Conservation (phyloP, 2,329 filamentous ascomycete species). For the Claviceps pazoutovae region DNA sequence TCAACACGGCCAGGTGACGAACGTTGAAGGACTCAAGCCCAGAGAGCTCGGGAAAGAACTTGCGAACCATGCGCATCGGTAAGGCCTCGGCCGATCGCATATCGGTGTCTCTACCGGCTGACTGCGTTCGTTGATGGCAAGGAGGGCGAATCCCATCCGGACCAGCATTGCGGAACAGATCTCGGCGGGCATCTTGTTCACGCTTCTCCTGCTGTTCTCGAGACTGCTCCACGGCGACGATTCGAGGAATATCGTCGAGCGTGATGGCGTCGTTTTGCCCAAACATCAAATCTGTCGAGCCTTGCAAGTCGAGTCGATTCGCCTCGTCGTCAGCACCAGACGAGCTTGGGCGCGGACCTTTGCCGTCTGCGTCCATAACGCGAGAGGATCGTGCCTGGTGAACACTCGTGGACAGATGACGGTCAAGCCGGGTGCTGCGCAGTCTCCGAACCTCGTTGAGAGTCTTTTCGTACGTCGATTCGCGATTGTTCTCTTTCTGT, state of each 20-base stretch:
- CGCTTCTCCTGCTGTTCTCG: conserved; percentile 76
- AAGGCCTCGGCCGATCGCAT: conserved; percentile 38
- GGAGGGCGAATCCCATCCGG: conserved; percentile 34
- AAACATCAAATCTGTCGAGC: conserved; percentile 68
- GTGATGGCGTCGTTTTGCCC: conserved; percentile 84
- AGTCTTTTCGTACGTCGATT: conserved; percentile 84
- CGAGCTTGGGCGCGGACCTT: conserved; percentile 61
- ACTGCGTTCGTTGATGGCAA: conserved; percentile 52
- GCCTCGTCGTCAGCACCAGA: conserved; percentile 46
- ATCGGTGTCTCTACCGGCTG: conserved; percentile 36
- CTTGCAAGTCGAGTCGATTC: conserved; percentile 21
- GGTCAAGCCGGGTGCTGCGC: conserved; percentile 85
- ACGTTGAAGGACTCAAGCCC: conserved; percentile 96
- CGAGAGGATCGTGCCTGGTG: conserved; percentile 80
- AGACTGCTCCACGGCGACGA: conserved; percentile 90
- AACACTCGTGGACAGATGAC: conserved; percentile 84
- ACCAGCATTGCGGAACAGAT: conserved; percentile 46
- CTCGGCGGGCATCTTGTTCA: conserved; percentile 35
- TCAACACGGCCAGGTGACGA: conserved; percentile 83
- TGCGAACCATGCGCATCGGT: conserved; percentile 46
- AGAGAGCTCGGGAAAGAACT: conserved; percentile 92
- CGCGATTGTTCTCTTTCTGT: conserved; percentile 39
- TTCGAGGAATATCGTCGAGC: conserved; percentile 87
- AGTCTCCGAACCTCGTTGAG: conserved; percentile 88
- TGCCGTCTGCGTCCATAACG: conserved; percentile 56